phyloP scores from a whole-genome alignment of 208 protist species.

The Zelonia costaricensis region DNA sequence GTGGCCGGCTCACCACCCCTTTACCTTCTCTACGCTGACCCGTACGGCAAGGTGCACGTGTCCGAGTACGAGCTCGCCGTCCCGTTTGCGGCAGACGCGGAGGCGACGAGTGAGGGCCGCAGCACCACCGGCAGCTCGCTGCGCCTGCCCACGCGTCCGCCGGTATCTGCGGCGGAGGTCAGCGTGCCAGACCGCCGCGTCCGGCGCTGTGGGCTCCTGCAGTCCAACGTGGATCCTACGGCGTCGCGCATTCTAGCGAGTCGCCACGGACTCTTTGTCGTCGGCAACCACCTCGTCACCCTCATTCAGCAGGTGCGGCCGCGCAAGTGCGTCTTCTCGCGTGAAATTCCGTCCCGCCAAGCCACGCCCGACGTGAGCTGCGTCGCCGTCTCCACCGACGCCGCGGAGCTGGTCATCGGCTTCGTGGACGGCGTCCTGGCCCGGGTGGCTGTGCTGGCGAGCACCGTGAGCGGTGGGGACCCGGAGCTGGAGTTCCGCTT shows the following conservation, averaged over 20 bases:
- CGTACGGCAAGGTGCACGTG: constrained; percentile 59
- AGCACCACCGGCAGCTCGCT: neutral
- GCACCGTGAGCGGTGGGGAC: constrained; percentile 2
- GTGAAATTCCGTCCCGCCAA: constrained; percentile 20
- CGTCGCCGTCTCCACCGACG: constrained; percentile 16
- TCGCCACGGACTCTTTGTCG: constrained; percentile 55
- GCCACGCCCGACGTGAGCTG: constrained; percentile 19
- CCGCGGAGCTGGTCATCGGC: constrained; percentile 23
- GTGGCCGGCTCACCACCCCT: constrained; percentile 14
- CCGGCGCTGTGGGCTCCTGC: constrained; percentile 27
- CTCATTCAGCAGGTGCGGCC: constrained; percentile 26
- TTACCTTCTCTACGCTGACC: constrained; percentile 73
- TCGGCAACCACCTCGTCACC: constrained; percentile 68
- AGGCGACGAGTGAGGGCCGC: neutral
- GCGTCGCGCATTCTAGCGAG: constrained; percentile 43
- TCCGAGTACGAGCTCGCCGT: constrained; percentile 45
- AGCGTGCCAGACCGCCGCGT: neutral
- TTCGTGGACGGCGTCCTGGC: constrained; percentile 36
- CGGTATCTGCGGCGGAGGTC: neutral
- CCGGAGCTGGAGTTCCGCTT: constrained; percentile 29
- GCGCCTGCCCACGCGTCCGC: neutral
- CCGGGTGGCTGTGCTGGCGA: constrained; percentile 12
- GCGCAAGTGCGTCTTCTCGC: constrained; percentile 26
- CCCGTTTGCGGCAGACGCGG: neutral
- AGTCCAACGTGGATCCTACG: constrained; percentile 67